Evolutionary conservation across 768 basidiomycete genomes (phyloP).

Genomic region (Punctularia strigosozonata): DNA sequence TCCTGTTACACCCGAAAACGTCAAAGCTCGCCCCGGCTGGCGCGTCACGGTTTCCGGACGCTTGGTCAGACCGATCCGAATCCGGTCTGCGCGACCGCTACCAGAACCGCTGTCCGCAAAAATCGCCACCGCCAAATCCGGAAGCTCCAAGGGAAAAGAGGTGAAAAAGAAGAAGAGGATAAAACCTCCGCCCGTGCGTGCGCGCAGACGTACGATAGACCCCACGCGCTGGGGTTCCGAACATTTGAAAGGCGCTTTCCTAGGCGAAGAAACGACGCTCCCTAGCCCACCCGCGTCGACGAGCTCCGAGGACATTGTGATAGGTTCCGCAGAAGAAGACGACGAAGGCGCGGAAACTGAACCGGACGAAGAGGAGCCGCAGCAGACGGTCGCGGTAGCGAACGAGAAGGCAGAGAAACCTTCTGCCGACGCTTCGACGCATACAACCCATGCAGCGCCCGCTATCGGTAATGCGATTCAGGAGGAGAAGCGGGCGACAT

Average conservation of each 20-base stretch:
- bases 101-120: conserved; percentile 15
- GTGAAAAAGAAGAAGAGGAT: conserved; percentile 30
- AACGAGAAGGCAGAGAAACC: not conserved
- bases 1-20: conserved; percentile 48
- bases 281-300: not conserved
- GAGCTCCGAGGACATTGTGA: not conserved
- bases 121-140: conserved; percentile 2
- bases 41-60: conserved; percentile 54
- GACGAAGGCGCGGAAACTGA: not conserved
- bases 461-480: not conserved
- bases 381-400: not conserved
- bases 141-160: conserved; percentile 14
- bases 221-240: conserved; percentile 59
- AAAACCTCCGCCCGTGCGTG: conserved; percentile 42
- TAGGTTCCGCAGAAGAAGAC: conserved; percentile 2
- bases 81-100: conserved; percentile 59
- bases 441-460: too few relatives aligned
- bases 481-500: conserved; percentile 17
- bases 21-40: conserved; percentile 44
- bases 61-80: conserved; percentile 52
- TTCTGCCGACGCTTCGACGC: not conserved
- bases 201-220: conserved; percentile 58
- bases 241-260: conserved; percentile 58
- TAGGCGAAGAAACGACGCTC: conserved; percentile 27
- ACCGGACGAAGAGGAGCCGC: not conserved